These are phyloP conservation scores for Groenewaldozyma auringiensis DNA, from an alignment of 1,139 yeast species.

Conservation along the genomic window DNA sequence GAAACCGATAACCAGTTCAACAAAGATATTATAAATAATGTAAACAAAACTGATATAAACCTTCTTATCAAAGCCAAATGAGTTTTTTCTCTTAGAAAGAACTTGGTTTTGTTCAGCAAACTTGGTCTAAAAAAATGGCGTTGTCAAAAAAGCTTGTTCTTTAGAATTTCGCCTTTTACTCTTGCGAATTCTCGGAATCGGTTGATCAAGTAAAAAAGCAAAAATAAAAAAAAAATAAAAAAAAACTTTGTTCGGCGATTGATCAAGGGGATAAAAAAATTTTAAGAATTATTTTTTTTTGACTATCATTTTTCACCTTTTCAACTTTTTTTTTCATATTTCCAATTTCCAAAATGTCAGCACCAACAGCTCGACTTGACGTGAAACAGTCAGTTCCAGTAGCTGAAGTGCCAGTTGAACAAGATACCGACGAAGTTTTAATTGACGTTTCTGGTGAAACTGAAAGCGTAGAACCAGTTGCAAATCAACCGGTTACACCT, in stretches of 20 bases:
- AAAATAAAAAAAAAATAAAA: neutral
- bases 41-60: too few relatives aligned
- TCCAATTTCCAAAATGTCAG: constrained; percentile 44
- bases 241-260: neutral
- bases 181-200: too few relatives aligned
- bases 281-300: neutral
- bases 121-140: too few relatives aligned
- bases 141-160: too few relatives aligned
- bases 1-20: too few relatives aligned
- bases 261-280: constrained; percentile 1
- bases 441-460: constrained; percentile 44
- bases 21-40: too few relatives aligned
- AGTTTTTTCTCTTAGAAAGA: too few relatives aligned
- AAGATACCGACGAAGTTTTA: constrained; percentile 55
- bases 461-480: constrained; percentile 16
- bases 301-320: neutral
- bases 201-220: neutral
- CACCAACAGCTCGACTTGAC: constrained; percentile 52
- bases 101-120: too few relatives aligned
- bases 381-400: constrained; percentile 10
- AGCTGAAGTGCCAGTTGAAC: constrained; percentile 18
- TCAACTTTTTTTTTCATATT: neutral
- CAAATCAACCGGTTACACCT: constrained; percentile 15
- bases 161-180: too few relatives aligned
- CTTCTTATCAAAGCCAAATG: too few relatives aligned